These are phyloP conservation scores for Parmelia sp. DNA, from an alignment of 495 filamentous ascomycete genomes.

Conservation along the genomic window DNA sequence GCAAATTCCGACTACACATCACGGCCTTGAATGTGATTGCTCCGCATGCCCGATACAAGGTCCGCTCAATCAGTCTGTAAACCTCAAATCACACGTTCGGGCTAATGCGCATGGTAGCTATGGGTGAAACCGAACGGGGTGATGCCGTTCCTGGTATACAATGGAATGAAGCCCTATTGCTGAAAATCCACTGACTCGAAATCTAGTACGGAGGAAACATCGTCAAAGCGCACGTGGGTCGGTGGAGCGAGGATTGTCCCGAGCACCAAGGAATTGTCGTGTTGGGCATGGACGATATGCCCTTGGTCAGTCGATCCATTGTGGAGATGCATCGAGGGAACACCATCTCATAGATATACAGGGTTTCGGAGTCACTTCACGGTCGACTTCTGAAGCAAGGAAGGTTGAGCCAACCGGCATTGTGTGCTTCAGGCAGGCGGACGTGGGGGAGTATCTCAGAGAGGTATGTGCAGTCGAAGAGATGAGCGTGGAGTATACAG, in stretches of 20 bases:
- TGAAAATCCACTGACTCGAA: neutral
- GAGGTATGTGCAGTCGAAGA: conserved; percentile 44
- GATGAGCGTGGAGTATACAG: neutral
- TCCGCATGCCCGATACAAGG: conserved; percentile 82
- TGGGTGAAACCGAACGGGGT: conserved; percentile 94
- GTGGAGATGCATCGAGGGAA: neutral
- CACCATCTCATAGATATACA: conserved; percentile 22
- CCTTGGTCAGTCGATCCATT: conserved; percentile 39
- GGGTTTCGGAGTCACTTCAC: conserved; percentile 78
- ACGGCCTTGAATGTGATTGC: conserved; percentile 81
- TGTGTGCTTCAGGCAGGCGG: conserved; percentile 75
- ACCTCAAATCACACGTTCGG: neutral
- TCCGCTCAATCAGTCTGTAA: conserved; percentile 35
- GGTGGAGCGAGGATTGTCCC: conserved; percentile 77
- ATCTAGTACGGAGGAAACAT: conserved; percentile 71
- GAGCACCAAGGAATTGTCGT: conserved; percentile 42
- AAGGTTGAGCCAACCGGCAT: conserved; percentile 84
- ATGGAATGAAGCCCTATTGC: neutral
- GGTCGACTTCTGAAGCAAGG: conserved; percentile 73
- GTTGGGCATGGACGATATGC: conserved; percentile 40
- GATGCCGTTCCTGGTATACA: conserved; percentile 61
- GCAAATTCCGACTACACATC: conserved; percentile 80
- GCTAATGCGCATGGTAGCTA: neutral
- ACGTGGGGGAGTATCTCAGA: conserved; percentile 86
- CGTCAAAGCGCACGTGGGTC: conserved; percentile 84